A percentile compares a stretch with the other conserved stretches of the same genome.
phyloP scores from a whole-genome alignment of 2,329 filamentous ascomycete species.

The Thelonectria blattea region DNA sequence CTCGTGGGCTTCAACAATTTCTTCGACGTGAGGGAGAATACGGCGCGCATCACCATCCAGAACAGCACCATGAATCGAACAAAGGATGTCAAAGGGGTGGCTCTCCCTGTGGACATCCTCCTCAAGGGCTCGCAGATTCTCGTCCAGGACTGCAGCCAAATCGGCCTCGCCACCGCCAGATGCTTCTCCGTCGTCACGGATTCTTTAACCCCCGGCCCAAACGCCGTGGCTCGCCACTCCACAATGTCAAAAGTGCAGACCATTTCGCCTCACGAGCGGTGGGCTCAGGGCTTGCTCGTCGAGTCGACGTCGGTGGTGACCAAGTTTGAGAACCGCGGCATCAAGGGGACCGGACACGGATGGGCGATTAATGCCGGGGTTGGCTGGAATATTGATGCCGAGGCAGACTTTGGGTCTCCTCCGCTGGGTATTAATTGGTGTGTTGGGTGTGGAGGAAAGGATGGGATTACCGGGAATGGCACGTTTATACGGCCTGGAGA shows the following conservation, averaged over 20 bases:
- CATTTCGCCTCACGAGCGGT: conserved; percentile 34
- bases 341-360: conserved; percentile 26
- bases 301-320: conserved; percentile 19
- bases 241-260: conserved; percentile 22
- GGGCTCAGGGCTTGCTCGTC: conserved; percentile 32
- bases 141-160: conserved; percentile 27
- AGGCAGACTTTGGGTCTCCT: conserved; percentile 19
- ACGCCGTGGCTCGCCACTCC: conserved; percentile 27
- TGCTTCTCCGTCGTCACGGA: conserved; percentile 28
- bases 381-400: conserved; percentile 27
- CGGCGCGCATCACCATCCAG: conserved; percentile 29
- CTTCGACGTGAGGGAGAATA: conserved; percentile 22
- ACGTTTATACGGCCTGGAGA: conserved; percentile 6
- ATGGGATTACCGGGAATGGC: conserved; percentile 10
- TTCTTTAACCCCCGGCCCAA: conserved; percentile 25
- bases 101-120: conserved; percentile 26
- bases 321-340: conserved; percentile 21
- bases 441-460: conserved; percentile 19
- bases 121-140: conserved; percentile 30
- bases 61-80: conserved; percentile 21
- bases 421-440: conserved; percentile 35
- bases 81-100: conserved; percentile 15
- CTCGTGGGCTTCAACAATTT: conserved; percentile 32
- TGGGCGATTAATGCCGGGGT: conserved; percentile 35
- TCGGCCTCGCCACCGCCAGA: conserved; percentile 13